These are phyloP conservation scores for Acorus gramineus DNA, from an alignment of 106 monocot species.

Conservation along the genomic window DNA sequence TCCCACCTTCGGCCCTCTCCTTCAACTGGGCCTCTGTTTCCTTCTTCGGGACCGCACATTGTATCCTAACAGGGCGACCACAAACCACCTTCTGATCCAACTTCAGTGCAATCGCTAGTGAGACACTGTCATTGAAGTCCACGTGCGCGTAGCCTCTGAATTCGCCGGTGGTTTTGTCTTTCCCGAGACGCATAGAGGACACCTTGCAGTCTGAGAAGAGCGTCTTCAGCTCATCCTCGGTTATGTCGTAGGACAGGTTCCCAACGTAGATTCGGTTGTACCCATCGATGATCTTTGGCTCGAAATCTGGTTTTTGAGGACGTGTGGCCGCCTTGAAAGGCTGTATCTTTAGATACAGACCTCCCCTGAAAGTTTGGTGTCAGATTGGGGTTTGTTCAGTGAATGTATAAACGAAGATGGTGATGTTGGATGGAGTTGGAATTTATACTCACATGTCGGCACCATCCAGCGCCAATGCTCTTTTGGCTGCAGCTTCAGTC, in stretches of 20 bases:
- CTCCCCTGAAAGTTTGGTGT: conserved; percentile 57
- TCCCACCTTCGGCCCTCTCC: not conserved
- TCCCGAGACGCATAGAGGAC: conserved; percentile 56
- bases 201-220: conserved; percentile 69
- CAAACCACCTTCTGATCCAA: conserved; percentile 63
- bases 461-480: conserved; percentile 85
- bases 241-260: conserved; percentile 82
- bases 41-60: conserved; percentile 69
- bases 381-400: not conserved
- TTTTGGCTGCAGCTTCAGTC: conserved; percentile 95
- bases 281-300: conserved; percentile 70
- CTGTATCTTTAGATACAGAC: conserved; percentile 85
- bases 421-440: not conserved
- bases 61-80: conserved; percentile 69
- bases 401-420: not conserved
- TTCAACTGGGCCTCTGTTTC: conserved; percentile 4
- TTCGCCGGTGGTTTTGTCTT: conserved; percentile 72
- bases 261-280: conserved; percentile 86
- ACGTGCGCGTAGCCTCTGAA: conserved; percentile 95
- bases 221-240: conserved; percentile 67
- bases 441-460: conserved; percentile 77
- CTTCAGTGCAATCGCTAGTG: conserved; percentile 58
- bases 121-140: conserved; percentile 56
- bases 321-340: conserved; percentile 46
- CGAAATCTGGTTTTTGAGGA: conserved; percentile 43